These are phyloP conservation scores for Globisporangium nodosum DNA, from an alignment of 352 stramenopile genomes.

Conservation along the genomic window DNA sequence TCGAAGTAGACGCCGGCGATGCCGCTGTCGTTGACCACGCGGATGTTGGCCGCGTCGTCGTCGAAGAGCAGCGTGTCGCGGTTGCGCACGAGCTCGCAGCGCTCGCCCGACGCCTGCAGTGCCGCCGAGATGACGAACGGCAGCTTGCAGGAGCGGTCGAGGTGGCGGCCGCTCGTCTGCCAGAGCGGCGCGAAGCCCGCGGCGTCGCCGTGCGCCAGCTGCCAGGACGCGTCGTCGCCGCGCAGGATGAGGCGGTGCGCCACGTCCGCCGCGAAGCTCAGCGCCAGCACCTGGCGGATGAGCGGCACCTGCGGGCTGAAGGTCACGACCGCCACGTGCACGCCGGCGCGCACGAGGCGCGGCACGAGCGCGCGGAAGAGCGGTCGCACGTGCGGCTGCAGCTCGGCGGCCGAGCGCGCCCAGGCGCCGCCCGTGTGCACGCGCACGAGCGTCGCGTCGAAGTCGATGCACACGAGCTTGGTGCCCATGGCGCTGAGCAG, in stretches of 20 bases:
- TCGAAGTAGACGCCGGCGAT: constrained; percentile 73
- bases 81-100: constrained; percentile 34
- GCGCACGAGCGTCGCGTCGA: constrained; percentile 74
- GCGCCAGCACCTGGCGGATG: constrained; percentile 50
- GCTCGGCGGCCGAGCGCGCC: constrained; percentile 28
- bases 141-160: constrained; percentile 70
- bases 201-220: constrained; percentile 36
- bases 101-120: constrained; percentile 25
- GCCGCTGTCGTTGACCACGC: constrained; percentile 67
- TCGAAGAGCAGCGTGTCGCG: constrained; percentile 74
- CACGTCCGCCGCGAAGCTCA: constrained; percentile 41
- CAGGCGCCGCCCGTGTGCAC: constrained; percentile 72
- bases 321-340: constrained; percentile 74
- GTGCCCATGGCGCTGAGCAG: constrained; percentile 31
- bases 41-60: constrained; percentile 72
- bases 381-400: constrained; percentile 46
- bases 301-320: constrained; percentile 71
- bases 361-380: constrained; percentile 64
- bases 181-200: constrained; percentile 47
- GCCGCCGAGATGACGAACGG: constrained; percentile 71
- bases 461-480: constrained; percentile 81
- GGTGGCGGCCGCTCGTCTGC: constrained; percentile 41
- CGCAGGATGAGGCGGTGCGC: constrained; percentile 44
- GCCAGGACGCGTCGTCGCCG: constrained; percentile 59
- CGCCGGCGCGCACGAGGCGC: constrained; percentile 24